Evolutionary conservation across 179 eudicot genomes (phyloP), one percentile per base, ranked within the genome.

Genomic region (Silene vulgaris): DNA sequence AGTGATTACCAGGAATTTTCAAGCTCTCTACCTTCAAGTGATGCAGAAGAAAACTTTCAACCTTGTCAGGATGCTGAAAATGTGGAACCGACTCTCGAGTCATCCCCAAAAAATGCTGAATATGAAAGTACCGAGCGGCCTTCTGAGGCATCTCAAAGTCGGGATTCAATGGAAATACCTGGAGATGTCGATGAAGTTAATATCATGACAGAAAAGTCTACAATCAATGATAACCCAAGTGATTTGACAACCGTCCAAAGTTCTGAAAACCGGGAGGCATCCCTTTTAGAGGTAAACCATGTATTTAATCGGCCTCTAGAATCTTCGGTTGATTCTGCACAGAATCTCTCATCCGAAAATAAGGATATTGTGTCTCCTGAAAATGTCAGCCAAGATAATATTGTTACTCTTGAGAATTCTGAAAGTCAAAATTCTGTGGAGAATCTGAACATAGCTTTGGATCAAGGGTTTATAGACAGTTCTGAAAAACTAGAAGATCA

Each of bases 1-100:
- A 67, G 45, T 57, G 75, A 19, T 60, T 62, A 69, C 67, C 82
- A 72, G 68, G 74, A 74, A 21, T 57, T 69, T 76, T 54, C 81
- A 26, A 28, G 61, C 73, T 57, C 76, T 6, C 14, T 65, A 19
- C 62, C 82, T 71, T 37, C 73, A 54, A 23, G 2, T 16, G 72
- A 74, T 4, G 14, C 45, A 2, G 14, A 61, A 30, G 77, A 76
- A 45, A 45, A 8, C 40, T 6, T 23, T 62, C 74, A 40, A 54
- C 76, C 50, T 37, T 54, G n/a, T 52, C 76, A 78, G 40, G n/a
- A 59, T 48, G 50, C 26, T 40, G 68, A 75, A 69, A 61, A 65
- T 3, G 72, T 60, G 78, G 75, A 69, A 75, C 72, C n/a, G 16
- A 67, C 11, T 9, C 61, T 43, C 4, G 77, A 61, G 35, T 17